Percentiles rank a stretch among this genome's conserved stretches.
Evolutionary conservation across 2,329 filamentous ascomycete species (phyloP).

Genomic region (Beauveria rudraprayagi): DNA sequence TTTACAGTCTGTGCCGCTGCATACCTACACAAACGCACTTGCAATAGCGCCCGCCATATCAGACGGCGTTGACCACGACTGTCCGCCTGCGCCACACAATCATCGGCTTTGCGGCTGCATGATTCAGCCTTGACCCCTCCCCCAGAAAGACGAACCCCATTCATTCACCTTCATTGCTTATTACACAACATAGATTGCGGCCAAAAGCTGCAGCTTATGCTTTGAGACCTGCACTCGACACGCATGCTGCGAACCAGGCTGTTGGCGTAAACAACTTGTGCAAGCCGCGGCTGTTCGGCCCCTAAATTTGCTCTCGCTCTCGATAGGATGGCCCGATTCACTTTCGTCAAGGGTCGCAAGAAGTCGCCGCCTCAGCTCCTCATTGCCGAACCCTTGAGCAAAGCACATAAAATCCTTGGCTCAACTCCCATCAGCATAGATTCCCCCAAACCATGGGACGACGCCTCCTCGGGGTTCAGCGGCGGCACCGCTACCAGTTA

Average conservation of each 20-base stretch:
- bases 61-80: neutral
- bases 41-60: neutral
- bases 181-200: neutral
- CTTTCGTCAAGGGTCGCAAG: slow-evolving; percentile 40
- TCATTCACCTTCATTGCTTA: neutral
- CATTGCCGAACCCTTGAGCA: slow-evolving; percentile 35
- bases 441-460: slow-evolving; percentile 33
- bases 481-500: slow-evolving; percentile 32
- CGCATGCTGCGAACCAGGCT: neutral
- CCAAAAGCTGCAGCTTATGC: neutral
- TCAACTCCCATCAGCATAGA: slow-evolving; percentile 37
- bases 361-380: slow-evolving; percentile 26
- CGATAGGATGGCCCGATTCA: slow-evolving; percentile 36
- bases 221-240: neutral
- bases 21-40: neutral
- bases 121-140: slow-evolving; percentile 10
- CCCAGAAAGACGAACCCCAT: neutral
- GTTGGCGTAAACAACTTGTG: neutral
- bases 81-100: slow-evolving; percentile 5
- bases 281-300: neutral
- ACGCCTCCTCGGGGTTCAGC: slow-evolving; percentile 35
- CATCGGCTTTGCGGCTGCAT: neutral
- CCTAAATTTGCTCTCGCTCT: neutral
- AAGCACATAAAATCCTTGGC: slow-evolving; percentile 44
- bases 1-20: neutral